These are phyloP conservation scores for Zopfochytrium polystomum DNA, from an alignment of 371 early-diverging fungal genomes.

Conservation along the genomic window DNA sequence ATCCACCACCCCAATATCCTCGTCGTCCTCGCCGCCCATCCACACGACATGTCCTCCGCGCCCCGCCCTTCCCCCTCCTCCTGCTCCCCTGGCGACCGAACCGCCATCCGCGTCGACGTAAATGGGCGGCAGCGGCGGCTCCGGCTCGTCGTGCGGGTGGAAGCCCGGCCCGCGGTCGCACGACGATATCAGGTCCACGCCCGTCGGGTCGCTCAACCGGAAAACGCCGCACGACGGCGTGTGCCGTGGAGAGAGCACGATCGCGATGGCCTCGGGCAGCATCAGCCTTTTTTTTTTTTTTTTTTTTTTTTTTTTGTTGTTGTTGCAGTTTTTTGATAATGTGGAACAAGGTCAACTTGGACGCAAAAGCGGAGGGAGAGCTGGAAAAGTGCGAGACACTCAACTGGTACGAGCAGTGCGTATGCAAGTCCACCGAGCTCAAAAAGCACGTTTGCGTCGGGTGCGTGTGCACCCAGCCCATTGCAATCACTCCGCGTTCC, in stretches of 20 bases:
- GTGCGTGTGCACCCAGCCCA: conserved; percentile 89
- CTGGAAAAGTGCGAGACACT: background rate
- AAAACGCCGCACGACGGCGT: conserved; percentile 77
- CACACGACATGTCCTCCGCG: conserved; percentile 6
- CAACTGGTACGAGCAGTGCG: conserved; percentile 84
- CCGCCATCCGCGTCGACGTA: background rate
- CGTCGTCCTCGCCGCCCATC: background rate
- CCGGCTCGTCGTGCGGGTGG: conserved; percentile 72
- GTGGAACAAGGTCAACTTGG: background rate
- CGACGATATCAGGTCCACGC: conserved; percentile 71
- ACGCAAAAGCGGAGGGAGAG: conserved; percentile 4
- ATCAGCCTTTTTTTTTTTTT: conserved; percentile 57
- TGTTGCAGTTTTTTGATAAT: too few species aligned
- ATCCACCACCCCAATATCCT: conserved; percentile 9
- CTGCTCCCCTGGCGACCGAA: too few species aligned
- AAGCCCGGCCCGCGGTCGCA: conserved; percentile 71
- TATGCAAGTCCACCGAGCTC: conserved; percentile 88
- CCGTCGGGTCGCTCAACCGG: conserved; percentile 82
- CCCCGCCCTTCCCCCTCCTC: background rate
- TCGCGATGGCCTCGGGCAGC: conserved; percentile 91
- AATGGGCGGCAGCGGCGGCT: background rate
- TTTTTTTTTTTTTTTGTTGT: too few species aligned
- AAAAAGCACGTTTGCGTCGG: conserved; percentile 92
- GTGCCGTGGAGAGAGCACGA: conserved; percentile 81
- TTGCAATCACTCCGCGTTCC: conserved; percentile 70